phyloP scores from a whole-genome alignment of 805 yeast genomes.

The Candida coleopterorum region DNA sequence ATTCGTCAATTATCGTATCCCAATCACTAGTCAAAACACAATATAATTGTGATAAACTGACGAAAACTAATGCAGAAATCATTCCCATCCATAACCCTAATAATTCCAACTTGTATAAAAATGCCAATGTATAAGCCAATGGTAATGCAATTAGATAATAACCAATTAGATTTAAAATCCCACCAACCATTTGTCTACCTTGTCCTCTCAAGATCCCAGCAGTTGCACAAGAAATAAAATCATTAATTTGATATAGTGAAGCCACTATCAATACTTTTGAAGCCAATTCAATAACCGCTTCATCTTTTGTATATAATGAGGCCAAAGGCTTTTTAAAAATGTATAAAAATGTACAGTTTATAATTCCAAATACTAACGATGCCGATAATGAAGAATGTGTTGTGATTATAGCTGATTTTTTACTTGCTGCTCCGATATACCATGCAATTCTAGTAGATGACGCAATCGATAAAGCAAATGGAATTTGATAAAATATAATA shows the following conservation, averaged over 20 bases:
- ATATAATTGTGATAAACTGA: constrained; percentile 38
- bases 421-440: constrained; percentile 62
- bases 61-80: constrained; percentile 36
- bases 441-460: constrained; percentile 75
- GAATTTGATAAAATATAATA: constrained; percentile 65
- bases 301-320: constrained; percentile 37
- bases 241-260: constrained; percentile 49
- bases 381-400: constrained; percentile 31
- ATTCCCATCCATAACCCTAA: constrained; percentile 49
- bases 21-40: constrained; percentile 40
- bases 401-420: constrained; percentile 33
- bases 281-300: constrained; percentile 31
- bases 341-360: constrained; percentile 36
- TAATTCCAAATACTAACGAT: constrained; percentile 28
- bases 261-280: constrained; percentile 41
- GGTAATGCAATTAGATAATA: constrained; percentile 50
- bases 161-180: constrained; percentile 43
- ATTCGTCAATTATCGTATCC: constrained; percentile 37
- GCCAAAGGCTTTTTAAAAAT: constrained; percentile 35
- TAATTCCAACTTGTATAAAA: constrained; percentile 33
- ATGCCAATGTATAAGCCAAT: constrained; percentile 40
- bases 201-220: constrained; percentile 56
- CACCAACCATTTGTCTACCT: constrained; percentile 55
- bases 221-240: constrained; percentile 44
- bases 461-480: constrained; percentile 72